Evolutionary conservation across 306 rosid species (phyloP).

Genomic region (Cyamopsis tetragonoloba): DNA sequence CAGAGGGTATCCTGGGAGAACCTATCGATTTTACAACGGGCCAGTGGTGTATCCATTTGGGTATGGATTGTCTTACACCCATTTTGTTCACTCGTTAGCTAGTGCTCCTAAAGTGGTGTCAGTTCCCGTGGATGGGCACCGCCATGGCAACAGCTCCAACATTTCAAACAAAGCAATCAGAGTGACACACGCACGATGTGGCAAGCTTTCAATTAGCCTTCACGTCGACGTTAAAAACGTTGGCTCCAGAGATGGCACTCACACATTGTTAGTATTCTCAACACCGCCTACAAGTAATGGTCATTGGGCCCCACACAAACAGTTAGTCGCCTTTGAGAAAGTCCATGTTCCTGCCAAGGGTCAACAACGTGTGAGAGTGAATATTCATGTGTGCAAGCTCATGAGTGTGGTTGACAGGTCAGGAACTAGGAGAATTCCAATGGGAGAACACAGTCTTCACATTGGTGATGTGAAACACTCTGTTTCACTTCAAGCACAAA

Average conservation of each 20-base stretch:
- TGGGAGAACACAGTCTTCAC: slow-evolving; percentile 62
- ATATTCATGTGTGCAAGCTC: slow-evolving; percentile 65
- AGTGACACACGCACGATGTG: slow-evolving; percentile 71
- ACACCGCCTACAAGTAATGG: slow-evolving; percentile 50
- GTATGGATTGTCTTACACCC: slow-evolving; percentile 61
- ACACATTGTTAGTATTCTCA: slow-evolving; percentile 59
- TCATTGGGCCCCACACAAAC: slow-evolving; percentile 64
- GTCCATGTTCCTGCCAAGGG: slow-evolving; percentile 47
- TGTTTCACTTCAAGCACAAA: slow-evolving; percentile 42
- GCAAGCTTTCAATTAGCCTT: slow-evolving; percentile 43
- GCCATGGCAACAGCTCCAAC: slow-evolving; percentile 24
- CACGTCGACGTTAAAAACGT: slow-evolving; percentile 57
- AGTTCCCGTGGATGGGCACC: slow-evolving; percentile 53
- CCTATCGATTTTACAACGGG: slow-evolving; percentile 71
- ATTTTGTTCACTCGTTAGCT: slow-evolving; percentile 49
- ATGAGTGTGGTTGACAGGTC: slow-evolving; percentile 73
- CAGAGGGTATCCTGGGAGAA: slow-evolving; percentile 68
- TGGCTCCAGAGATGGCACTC: slow-evolving; percentile 67
- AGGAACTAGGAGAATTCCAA: slow-evolving; percentile 64
- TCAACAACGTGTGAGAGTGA: slow-evolving; percentile 40
- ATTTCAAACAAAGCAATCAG: slow-evolving; percentile 50
- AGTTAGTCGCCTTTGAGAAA: slow-evolving; percentile 65
- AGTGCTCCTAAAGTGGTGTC: slow-evolving; percentile 44
- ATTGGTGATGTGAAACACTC: slow-evolving; percentile 49
- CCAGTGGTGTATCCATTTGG: slow-evolving; percentile 81